A percentile compares a stretch with the other conserved stretches of the same genome.
Evolutionary conservation across 2,329 filamentous ascomycete genomes (phyloP).

Genomic region (Neocucurbitaria cava): DNA sequence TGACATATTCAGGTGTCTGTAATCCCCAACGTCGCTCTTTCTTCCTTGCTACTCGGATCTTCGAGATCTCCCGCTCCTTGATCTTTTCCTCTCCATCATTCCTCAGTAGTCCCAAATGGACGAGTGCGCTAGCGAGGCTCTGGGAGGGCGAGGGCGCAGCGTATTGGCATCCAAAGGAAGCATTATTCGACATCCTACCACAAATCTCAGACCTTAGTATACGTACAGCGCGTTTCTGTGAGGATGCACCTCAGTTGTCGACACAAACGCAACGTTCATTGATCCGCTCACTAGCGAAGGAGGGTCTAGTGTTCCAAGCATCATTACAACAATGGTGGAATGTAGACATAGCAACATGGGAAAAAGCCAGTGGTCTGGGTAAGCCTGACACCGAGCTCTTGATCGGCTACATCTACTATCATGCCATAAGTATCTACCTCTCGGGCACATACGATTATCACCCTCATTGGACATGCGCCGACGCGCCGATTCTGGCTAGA

Average conservation of each 20-base stretch:
- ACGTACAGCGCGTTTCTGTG: constrained; percentile 14
- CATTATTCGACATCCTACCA: constrained; percentile 34
- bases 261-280: background rate
- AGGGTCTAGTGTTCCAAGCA: constrained; percentile 25
- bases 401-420: constrained; percentile 26
- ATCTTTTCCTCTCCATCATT: constrained; percentile 34
- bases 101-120: constrained; percentile 27
- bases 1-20: constrained; percentile 4
- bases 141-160: constrained; percentile 17
- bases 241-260: background rate
- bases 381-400: constrained; percentile 19
- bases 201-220: constrained; percentile 28
- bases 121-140: constrained; percentile 18
- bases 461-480: constrained; percentile 17
- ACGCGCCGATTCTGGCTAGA: constrained; percentile 23
- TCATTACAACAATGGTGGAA: constrained; percentile 32
- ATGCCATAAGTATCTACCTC: constrained; percentile 37
- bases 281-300: constrained; percentile 17
- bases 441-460: constrained; percentile 39
- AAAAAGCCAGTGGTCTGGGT: background rate
- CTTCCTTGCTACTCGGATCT: constrained; percentile 35
- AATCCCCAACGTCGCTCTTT: constrained; percentile 24
- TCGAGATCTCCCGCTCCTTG: constrained; percentile 35
- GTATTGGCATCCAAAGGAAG: constrained; percentile 35
- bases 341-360: constrained; percentile 15